A percentile compares a stretch with the other conserved stretches of the same genome.
Evolutionary conservation across 2,329 filamentous ascomycete species (phyloP).

Genomic region (Cercospora nicotianae): DNA sequence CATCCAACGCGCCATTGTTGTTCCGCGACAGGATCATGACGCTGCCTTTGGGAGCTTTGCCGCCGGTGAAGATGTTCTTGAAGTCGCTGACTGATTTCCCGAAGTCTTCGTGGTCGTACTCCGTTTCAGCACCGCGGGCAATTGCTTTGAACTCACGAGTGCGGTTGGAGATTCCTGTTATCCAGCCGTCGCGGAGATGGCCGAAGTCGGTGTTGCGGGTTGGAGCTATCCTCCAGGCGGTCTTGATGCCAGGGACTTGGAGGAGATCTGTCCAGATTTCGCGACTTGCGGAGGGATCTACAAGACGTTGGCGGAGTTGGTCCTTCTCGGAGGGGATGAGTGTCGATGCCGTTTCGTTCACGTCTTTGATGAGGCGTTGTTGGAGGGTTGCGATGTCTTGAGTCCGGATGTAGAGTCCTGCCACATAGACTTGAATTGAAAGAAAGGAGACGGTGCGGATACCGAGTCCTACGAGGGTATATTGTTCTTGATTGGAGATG

Average conservation of each 20-base stretch:
- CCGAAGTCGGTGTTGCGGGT: conserved; percentile 93
- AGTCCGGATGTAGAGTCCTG: conserved; percentile 87
- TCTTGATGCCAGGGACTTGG: conserved; percentile 66
- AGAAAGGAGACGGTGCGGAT: conserved; percentile 89
- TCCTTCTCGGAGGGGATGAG: conserved; percentile 81
- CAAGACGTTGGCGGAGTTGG: conserved; percentile 64
- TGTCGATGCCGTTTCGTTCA: conserved; percentile 77
- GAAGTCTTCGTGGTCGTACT: conserved; percentile 73
- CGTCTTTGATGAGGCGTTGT: conserved; percentile 69
- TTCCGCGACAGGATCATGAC: conserved; percentile 74
- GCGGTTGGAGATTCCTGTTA: conserved; percentile 76
- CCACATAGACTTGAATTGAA: conserved; percentile 88
- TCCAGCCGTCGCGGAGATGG: conserved; percentile 87
- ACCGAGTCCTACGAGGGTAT: conserved; percentile 84
- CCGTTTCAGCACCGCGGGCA: conserved; percentile 39
- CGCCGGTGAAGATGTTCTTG: conserved; percentile 75
- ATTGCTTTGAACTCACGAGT: conserved; percentile 58
- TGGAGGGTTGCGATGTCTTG: conserved; percentile 81
- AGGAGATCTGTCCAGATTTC: conserved; percentile 74
- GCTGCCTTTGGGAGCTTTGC: conserved; percentile 74
- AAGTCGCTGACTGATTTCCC: conserved; percentile 73
- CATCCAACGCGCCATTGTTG: conserved; percentile 62
- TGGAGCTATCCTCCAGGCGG: conserved; percentile 78
- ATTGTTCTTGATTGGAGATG: conserved; percentile 59
- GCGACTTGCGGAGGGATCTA: conserved; percentile 68